These are phyloP conservation scores for Aurinia saxatilis DNA, from an alignment of 345 rosid species.

Conservation along the genomic window DNA sequence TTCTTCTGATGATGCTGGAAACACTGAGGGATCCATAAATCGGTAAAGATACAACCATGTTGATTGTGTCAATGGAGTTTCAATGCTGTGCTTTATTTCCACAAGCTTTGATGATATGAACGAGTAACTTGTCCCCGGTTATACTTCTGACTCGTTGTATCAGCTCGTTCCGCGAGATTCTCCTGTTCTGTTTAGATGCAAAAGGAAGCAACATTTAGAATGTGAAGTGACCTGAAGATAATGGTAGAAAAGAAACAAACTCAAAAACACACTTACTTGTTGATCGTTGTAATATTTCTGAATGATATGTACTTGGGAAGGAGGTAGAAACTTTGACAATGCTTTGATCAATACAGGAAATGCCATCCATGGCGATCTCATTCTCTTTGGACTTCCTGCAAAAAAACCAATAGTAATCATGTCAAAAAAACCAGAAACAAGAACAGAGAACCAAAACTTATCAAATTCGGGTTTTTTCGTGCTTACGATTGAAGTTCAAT, in stretches of 20 bases:
- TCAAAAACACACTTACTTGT: constrained; percentile 35
- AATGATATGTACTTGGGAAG: constrained; percentile 33
- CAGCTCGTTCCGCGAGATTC: constrained; percentile 54
- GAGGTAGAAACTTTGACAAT: constrained; percentile 49
- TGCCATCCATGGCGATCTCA: constrained; percentile 78
- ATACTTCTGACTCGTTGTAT: constrained; percentile 49
- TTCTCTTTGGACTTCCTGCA: constrained; percentile 26
- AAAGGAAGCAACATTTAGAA: not conserved
- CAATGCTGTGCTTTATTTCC: constrained; percentile 39
- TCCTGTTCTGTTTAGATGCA: constrained; percentile 45
- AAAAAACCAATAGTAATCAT: too few species aligned
- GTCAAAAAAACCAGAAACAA: too few species aligned
- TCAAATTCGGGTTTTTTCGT: not conserved
- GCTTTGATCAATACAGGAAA: constrained; percentile 54
- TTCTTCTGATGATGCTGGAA: not conserved
- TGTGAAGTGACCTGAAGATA: not conserved
- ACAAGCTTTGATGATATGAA: constrained; percentile 52
- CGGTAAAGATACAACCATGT: not conserved
- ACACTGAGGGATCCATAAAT: not conserved
- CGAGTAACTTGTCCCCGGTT: constrained; percentile 68
- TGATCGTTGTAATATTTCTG: constrained; percentile 46
- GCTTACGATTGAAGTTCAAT: constrained; percentile 36
- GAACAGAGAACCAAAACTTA: too few species aligned
- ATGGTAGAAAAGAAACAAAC: not conserved
- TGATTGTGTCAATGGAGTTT: not conserved